Percentiles rank a stretch among this genome's conserved stretches.
phyloP scores from a whole-genome alignment of 139 green algal species.

The Microglena sp. region DNA sequence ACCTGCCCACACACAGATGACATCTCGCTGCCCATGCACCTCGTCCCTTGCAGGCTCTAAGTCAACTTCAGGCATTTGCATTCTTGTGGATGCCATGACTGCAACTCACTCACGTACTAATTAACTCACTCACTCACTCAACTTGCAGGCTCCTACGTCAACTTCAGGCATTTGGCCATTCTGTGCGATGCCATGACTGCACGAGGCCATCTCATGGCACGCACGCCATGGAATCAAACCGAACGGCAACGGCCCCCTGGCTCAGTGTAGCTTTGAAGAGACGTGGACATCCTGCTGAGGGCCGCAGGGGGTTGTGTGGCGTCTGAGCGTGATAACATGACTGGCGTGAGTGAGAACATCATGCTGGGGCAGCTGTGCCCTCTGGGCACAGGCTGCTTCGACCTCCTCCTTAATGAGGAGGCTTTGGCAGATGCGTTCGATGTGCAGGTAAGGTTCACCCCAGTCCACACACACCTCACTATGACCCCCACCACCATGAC shows the following conservation, averaged over 20 bases:
- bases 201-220: conserved; percentile 86
- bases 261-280: conserved; percentile 97
- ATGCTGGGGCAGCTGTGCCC: conserved; percentile 89
- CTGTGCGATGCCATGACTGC: conserved; percentile 82
- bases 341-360: conserved; percentile 92
- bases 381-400: conserved; percentile 86
- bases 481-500: neutral
- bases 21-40: too few species aligned
- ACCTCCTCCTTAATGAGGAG: conserved; percentile 84
- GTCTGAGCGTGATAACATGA: conserved; percentile 39
- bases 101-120: too few species aligned
- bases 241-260: conserved; percentile 76
- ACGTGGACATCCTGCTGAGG: conserved; percentile 96
- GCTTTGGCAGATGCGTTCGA: conserved; percentile 82
- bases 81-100: too few species aligned
- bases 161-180: conserved; percentile 93
- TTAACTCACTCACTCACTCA: too few species aligned
- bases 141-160: conserved; percentile 81
- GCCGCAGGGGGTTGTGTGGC: conserved; percentile 65
- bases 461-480: neutral
- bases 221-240: conserved; percentile 99
- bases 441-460: conserved; percentile 29
- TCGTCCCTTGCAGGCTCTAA: too few species aligned
- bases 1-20: too few species aligned
- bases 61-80: too few species aligned